phyloP scores from a whole-genome alignment of 176 grass and related monocot species.

The Panicum miliaceum region DNA sequence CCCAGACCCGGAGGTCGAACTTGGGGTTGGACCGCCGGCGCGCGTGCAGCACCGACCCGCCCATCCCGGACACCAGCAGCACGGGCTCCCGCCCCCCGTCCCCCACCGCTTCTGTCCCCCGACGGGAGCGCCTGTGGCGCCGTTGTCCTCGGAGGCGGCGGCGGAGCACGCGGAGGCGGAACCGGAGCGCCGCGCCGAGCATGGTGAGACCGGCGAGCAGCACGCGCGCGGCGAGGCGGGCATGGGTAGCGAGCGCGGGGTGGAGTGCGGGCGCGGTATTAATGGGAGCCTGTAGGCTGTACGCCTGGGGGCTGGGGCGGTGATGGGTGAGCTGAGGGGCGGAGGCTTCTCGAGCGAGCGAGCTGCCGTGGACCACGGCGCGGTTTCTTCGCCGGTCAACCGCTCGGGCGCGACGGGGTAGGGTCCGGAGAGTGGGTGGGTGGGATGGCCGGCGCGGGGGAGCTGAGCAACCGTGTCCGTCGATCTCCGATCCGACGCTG shows the following conservation, averaged over 20 bases:
- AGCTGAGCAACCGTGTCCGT: not conserved
- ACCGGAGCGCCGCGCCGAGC: constrained; percentile 46
- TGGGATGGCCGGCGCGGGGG: not conserved
- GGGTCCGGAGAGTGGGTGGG: not conserved
- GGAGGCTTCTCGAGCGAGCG: constrained; percentile 29
- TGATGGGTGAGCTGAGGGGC: not conserved
- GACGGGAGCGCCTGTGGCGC: not conserved
- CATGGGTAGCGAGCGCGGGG: not conserved
- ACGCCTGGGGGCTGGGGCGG: not conserved
- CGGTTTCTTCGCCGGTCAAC: constrained; percentile 7
- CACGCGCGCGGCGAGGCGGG: constrained; percentile 2
- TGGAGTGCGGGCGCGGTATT: constrained; percentile 18
- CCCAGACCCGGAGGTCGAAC: constrained; percentile 71
- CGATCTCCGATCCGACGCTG: not conserved
- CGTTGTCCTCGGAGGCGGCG: not conserved
- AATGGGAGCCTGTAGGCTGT: too few species aligned
- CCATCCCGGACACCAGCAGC: constrained; percentile 92
- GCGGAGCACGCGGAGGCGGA: constrained; percentile 53
- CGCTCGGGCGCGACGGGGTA: not conserved
- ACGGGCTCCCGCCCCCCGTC: constrained; percentile 59
- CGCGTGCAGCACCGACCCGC: constrained; percentile 81
- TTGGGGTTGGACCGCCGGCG: constrained; percentile 61
- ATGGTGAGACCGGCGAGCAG: too few species aligned
- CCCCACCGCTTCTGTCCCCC: not conserved
- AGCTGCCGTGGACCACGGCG: not conserved